Base-by-base conservation (phyloP, 78 protist species). In the Tieghemostelium lacteum region DNA sequence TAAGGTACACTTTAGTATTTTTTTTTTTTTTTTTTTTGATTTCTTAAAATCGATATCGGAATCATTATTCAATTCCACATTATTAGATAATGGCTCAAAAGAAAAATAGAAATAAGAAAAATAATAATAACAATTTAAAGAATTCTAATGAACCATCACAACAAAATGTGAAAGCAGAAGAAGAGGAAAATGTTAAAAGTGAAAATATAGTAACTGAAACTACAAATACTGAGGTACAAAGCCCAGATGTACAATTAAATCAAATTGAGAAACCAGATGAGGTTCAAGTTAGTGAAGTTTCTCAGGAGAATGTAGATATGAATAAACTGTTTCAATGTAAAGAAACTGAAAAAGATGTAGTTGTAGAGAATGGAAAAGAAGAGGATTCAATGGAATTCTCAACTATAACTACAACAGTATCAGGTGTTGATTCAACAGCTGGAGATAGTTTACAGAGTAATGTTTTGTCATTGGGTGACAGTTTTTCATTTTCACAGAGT, bases 11-110 rank as follows among this genome's bases (percentile, higher is more conserved):
- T n/a, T n/a, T 7, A 16, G 5, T 7, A n/a, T 55, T 8, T 60
- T 60, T 64, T 37, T 64, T 63, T 36, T 63, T 36, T 63, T 63
- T 19, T 63, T 63, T 64, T 64, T 64, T 37, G 16, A 34, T 64
- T n/a, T 37, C 42, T 29, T n/a, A 57, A 57, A 57, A 57, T 57
- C 4, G 4, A 19, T 57, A 57, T 57, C 54, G 12, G 24, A 8
- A 49, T 49, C 54, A 49, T 49, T 49, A n/a, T n/a, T n/a, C 19
- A 64, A 20, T 28, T 14, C 3, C 7, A 10, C 24, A 10, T 26
- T 10, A 10, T 26, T 60, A 2, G 22, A 63, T 19, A 33, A 65
- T 67, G 58, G 54, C 36, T n/a, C 58, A 34, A 67, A 67, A 67
- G 49, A 66, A 42, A 42, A 67, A 37, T 29, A 42, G 63, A 57